Evolutionary conservation across 192 early-diverging fungal species (phyloP), one percentile per base, ranked within the genome.

Genomic region (Coemansia sp.): DNA sequence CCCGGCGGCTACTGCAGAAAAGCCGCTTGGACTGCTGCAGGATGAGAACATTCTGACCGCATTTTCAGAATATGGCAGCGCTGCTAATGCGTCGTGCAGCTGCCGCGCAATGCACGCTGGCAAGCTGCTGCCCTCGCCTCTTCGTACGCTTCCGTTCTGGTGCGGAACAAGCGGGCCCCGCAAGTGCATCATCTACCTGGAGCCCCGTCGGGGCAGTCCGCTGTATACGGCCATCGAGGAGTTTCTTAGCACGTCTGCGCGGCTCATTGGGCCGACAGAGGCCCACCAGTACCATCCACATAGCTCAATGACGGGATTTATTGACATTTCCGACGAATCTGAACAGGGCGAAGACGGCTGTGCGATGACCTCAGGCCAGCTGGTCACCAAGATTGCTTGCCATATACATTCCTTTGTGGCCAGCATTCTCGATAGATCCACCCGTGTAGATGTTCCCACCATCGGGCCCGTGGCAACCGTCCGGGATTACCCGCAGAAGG

Each of bases 241-340:
- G 55, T 79, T 79, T 27, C 65, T 79, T 29, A 33, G 55, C 2
- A 53, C 11, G 22, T 72, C 75, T 1, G 55, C 54, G 2, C 41
- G 27, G 15, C 50, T 33, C 20, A 55, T 65, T 17, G 75, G 75
- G 6, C 62, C 37, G 7, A 79, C 65, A 2, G 75, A 79, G 53
- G 75, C 75, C 0, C 70, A 72, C 59, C 62, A 66, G 70, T 79
- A 79, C 56, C 75, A 79, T 17, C 75, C 75, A 30, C 75, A 79
- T 10, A 66, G 65, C 66, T 79, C 75, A 20, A 72, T 79, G 70
- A 79, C 75, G 2, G 75, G 75, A n/a, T 79, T 79, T 23, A 79
- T 79, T 8, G 75, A 79, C 22, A 17, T 79, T 13, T 22, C 41
- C 6, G 57, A 45, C 50, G 61, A 56, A 13, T 28, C 31, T 7